Base-by-base conservation (phyloP, 495 filamentous ascomycete species). In the Halenospora varia region DNA sequence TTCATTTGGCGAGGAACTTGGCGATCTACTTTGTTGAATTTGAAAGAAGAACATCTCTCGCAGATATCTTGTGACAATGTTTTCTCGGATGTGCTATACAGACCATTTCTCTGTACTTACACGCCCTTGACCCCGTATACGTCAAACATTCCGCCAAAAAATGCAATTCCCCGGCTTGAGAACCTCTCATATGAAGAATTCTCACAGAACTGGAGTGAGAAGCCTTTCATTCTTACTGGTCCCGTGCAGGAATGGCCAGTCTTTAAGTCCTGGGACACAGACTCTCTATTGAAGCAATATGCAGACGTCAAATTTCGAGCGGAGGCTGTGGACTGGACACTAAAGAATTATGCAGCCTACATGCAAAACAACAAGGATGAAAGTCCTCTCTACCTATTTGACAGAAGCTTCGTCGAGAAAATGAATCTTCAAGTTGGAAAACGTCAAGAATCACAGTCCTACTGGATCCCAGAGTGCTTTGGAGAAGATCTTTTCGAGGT, bases 331-430 rank as follows among this genome's bases (percentile, higher is more conserved):
- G 90, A 96, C 66, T 98, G 94, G 94, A 77, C 85, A 0, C 78
- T 97, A 45, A 71, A 76, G 4, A 87, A 83, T 4, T 98, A 98
- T 69, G 75, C 83, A 24, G 77, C 86, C 47, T 98, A 98, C 69
- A 90, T 96, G 89, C 71, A 75, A 17, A 81, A 95, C 66, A 91
- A 78, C 70, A 72, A 73, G 22, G 94, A 98, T 57, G 94, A 98
- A 68, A 91, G 87, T 59, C 94, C 94, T 0, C 75, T 98, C 1
- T 98, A 97, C 66, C 79, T 98, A 19, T 98, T 98, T 65, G 94
- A 98, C 65, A 78, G 84, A 4, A 76, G 76, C 13, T 98, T 98
- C 63, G 90, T 87, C 8, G 85, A 91, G 60, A 97, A 96, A 68
- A 97, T 96, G 84, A 71, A 71, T 17, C 74, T 96, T 29, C 73